Percentiles rank a stretch among this genome's conserved stretches.
These are phyloP conservation scores for Ocimum tenuiflorum DNA, from an alignment of 257 asterid species.

Conservation along the genomic window DNA sequence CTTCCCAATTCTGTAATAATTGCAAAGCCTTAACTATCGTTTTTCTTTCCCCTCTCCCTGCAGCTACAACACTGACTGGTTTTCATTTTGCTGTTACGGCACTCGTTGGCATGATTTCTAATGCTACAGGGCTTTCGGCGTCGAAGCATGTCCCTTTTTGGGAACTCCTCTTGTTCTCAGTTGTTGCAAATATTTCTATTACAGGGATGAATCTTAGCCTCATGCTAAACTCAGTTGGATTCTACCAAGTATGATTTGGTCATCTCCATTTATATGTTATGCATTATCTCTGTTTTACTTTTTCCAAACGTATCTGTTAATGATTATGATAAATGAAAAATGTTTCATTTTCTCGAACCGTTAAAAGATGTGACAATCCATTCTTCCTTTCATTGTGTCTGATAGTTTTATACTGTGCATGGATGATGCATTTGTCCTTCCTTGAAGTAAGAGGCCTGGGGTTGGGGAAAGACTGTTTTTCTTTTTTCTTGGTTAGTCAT, in stretches of 20 bases:
- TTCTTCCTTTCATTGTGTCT: no score
- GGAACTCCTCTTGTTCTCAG: constrained; percentile 92
- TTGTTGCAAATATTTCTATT: constrained; percentile 86
- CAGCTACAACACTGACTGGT: constrained; percentile 93
- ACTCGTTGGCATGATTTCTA: constrained; percentile 81
- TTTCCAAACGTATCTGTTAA: background rate
- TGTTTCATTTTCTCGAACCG: no score
- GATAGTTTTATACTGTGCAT: background rate
- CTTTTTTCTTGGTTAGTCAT: background rate
- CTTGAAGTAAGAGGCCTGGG: no score
- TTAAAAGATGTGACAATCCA: no score
- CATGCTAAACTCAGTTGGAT: constrained; percentile 93
- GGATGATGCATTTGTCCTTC: no score
- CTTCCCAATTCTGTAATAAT: background rate
- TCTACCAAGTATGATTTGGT: constrained; percentile 64
- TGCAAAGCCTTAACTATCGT: background rate
- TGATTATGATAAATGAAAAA: no score
- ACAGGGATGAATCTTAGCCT: constrained; percentile 96
- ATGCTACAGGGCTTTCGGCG: constrained; percentile 73
- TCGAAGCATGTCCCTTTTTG: constrained; percentile 85
- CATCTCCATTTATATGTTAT: background rate
- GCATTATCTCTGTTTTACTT: background rate
- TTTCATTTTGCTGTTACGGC: constrained; percentile 91
- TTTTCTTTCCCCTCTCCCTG: constrained; percentile 18
- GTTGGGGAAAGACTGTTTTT: no score